Percentiles rank a stretch among this genome's conserved stretches.
phyloP scores from a whole-genome alignment of 176 grass and related monocot genomes.

The Hyparrhenia diplandra region DNA sequence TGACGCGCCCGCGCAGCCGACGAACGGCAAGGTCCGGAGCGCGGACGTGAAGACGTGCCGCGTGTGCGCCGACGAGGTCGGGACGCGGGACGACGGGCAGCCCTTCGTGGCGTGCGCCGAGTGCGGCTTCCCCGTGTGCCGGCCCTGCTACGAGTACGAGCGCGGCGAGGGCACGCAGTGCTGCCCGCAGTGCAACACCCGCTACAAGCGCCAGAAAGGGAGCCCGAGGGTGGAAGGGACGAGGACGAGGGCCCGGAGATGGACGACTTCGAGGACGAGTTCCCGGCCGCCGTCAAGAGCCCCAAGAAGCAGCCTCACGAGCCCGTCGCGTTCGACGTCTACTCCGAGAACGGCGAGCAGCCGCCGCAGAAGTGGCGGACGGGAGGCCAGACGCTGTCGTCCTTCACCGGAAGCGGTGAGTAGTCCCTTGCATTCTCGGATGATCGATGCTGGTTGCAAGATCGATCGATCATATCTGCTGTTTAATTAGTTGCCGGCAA shows the following conservation, averaged over 20 bases:
- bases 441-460: no score
- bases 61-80: slow-evolving; percentile 72
- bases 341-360: slow-evolving; percentile 89
- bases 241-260: slow-evolving; percentile 61
- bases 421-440: no score
- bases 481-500: no score
- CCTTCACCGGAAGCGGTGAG: slow-evolving; percentile 81
- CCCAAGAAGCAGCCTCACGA: slow-evolving; percentile 54
- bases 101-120: slow-evolving; percentile 81
- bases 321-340: slow-evolving; percentile 47
- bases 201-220: slow-evolving; percentile 96
- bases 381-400: slow-evolving; percentile 60
- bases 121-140: slow-evolving; percentile 85
- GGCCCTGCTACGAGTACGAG: slow-evolving; percentile 88
- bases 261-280: slow-evolving; percentile 84
- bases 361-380: slow-evolving; percentile 53
- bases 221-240: slow-evolving; percentile 57
- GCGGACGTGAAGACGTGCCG: slow-evolving; percentile 61
- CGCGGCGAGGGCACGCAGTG: slow-evolving; percentile 61
- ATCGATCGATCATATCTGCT: no score
- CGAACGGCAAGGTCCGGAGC: slow-evolving; percentile 30
- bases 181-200: slow-evolving; percentile 91
- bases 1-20: slow-evolving; percentile 3
- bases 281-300: slow-evolving; percentile 66
- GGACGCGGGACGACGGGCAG: slow-evolving; percentile 45